These are phyloP conservation scores for Phaeoacremonium minimum DNA, from an alignment of 2,329 filamentous ascomycete species.

Conservation along the genomic window DNA sequence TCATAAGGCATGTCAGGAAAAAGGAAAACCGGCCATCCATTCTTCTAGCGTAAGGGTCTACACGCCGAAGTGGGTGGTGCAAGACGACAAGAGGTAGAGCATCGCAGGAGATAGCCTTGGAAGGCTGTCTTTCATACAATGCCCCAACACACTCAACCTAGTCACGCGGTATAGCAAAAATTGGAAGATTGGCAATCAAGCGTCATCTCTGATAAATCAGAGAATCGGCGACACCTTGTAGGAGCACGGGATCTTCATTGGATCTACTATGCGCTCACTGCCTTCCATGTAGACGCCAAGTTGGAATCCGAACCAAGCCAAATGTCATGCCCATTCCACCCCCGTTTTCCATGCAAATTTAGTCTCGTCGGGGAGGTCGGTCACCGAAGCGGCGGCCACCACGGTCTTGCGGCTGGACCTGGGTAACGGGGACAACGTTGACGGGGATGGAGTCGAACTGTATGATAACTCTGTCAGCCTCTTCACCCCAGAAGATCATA, in stretches of 20 bases:
- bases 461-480: conserved; percentile 8
- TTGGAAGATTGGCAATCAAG: conserved; percentile 79
- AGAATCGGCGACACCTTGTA: conserved; percentile 90
- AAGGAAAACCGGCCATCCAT: no score
- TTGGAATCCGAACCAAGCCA: conserved; percentile 32
- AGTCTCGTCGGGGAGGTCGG: conserved; percentile 40
- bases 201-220: conserved; percentile 60
- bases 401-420: conserved; percentile 83
- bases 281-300: conserved; percentile 52
- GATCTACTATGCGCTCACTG: conserved; percentile 57
- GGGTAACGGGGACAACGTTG: conserved; percentile 87
- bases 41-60: no score
- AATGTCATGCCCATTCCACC: conserved; percentile 34
- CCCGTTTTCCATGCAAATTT: conserved; percentile 17
- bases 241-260: conserved; percentile 55
- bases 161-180: no score
- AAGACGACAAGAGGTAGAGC: no score
- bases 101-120: no score
- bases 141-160: no score
- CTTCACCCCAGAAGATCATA: not conserved
- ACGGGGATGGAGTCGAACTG: conserved; percentile 97
- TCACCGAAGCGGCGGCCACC: conserved; percentile 43
- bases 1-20: no score
- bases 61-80: no score
- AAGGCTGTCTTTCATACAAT: no score